These are phyloP conservation scores for Actinomortierella wolfii DNA, from an alignment of 371 early-diverging fungal genomes.

Conservation along the genomic window DNA sequence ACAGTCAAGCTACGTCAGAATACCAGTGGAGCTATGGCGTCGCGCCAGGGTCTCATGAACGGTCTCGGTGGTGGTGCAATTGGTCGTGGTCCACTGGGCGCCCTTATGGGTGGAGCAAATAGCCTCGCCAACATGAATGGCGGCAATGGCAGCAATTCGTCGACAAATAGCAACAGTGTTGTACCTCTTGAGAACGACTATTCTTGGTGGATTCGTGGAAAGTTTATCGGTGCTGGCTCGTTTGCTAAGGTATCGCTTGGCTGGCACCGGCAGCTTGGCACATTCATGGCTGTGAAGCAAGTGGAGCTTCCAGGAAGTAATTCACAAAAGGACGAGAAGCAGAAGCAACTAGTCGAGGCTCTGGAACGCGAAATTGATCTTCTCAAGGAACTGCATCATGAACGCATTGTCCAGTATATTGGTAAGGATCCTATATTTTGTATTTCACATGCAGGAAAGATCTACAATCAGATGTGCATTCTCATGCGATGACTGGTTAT, in stretches of 20 bases:
- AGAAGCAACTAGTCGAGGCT: constrained; percentile 76
- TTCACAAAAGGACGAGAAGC: constrained; percentile 63
- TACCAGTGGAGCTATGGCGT: too few relatives aligned
- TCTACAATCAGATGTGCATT: too few relatives aligned
- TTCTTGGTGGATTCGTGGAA: constrained; percentile 82
- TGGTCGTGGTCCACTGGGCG: too few relatives aligned
- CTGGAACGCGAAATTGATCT: constrained; percentile 90
- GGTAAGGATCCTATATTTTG: constrained; percentile 52
- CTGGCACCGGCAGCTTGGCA: constrained; percentile 81
- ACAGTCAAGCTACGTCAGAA: too few relatives aligned
- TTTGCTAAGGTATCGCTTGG: constrained; percentile 97
- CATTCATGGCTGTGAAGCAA: constrained; percentile 98
- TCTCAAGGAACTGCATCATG: constrained; percentile 88
- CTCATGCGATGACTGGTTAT: constrained; percentile 4
- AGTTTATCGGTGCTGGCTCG: constrained; percentile 94
- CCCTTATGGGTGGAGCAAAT: too few relatives aligned
- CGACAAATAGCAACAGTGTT: constrained; percentile 6
- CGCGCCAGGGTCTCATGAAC: too few relatives aligned
- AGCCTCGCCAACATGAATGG: too few relatives aligned
- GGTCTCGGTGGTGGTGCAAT: too few relatives aligned
- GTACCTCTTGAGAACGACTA: constrained; percentile 46
- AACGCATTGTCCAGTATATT: constrained; percentile 94
- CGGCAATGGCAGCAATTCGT: too few relatives aligned
- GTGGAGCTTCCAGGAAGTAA: constrained; percentile 84
- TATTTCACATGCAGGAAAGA: constrained; percentile 11